Evolutionary conservation across 495 filamentous ascomycete species (phyloP), one percentile per base, ranked within the genome.

Genomic region (Apodospora peruviana): DNA sequence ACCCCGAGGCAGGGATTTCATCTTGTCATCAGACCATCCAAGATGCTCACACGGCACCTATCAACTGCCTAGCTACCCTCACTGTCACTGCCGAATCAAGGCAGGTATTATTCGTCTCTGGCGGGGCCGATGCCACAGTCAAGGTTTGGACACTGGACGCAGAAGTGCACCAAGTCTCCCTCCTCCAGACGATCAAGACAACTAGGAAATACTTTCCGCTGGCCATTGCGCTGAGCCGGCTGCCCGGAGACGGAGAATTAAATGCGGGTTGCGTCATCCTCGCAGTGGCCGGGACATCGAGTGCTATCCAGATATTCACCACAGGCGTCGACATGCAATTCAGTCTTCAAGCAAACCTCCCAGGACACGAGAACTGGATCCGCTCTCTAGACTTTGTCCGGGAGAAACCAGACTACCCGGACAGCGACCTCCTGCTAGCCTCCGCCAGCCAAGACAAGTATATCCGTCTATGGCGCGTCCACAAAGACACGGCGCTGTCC

Each of bases 401-500:
- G 53, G 87, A 94, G 56, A 79, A 66, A 34, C 66, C 65, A 17
- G 62, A 67, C 10, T 40, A 51, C 1, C 65, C 62, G 3, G 27
- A 32, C 27, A 77, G 76, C 37, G 90, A 95, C 65, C 61, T 97
- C 14, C 66, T 97, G 40, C 73, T 99, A 11, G 90, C 94, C 2
- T 96, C 91, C 20, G 90, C 91, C 5, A 95, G 90, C 60, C 93
- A 99, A 67, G 93, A 99, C 58, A 96, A 91, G 66, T 99, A 96
- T 57, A 86, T 97, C 62, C 85, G 93, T 35, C 75, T 99, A 19
- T 99, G 93, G 94, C 81, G 90, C 40, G 62, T 97, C 19, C 87
- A 85, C 45, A 75, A 79, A 43, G 87, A 85, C 14, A 78, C 80
- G 19, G 73, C 77, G 11, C 64, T 85, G n/a, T 83, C 84, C 0